These are phyloP conservation scores for Sisymbrium altissimum DNA, from an alignment of 345 rosid species.

Conservation along the genomic window DNA sequence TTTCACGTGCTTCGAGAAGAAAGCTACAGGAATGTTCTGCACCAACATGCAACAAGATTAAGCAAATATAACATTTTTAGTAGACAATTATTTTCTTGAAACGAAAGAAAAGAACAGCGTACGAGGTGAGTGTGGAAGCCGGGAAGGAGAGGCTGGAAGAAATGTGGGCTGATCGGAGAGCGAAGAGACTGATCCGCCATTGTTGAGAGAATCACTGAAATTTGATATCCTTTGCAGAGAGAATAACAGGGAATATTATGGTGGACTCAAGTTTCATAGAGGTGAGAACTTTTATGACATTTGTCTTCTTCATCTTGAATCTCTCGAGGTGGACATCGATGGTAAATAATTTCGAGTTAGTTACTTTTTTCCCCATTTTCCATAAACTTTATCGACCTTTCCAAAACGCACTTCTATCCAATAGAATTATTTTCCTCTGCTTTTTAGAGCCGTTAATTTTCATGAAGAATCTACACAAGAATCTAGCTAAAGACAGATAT, in stretches of 20 bases:
- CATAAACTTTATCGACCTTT: neutral
- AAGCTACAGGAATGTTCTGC: neutral
- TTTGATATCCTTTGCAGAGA: neutral
- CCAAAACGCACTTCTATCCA: neutral
- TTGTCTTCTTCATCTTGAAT: slow-evolving; percentile 7
- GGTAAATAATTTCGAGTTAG: slow-evolving; percentile 2
- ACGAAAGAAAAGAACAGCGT: neutral
- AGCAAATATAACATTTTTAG: neutral
- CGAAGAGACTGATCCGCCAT: neutral
- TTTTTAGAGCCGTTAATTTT: slow-evolving; percentile 14
- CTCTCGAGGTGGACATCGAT: neutral
- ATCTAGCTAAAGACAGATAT: neutral
- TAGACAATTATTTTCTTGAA: neutral
- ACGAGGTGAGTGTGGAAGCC: neutral
- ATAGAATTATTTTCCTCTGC: slow-evolving; percentile 3
- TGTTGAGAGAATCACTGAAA: no score
- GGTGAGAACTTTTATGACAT: neutral
- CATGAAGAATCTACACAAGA: slow-evolving; percentile 20
- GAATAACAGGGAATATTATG: neutral
- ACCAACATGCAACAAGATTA: neutral
- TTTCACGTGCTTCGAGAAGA: neutral
- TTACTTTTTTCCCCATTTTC: neutral
- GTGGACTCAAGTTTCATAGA: neutral
- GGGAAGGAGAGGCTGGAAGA: neutral
- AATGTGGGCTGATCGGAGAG: neutral